These are phyloP conservation scores for Trichoderma gamsii DNA, from an alignment of 495 filamentous ascomycete species.

Conservation along the genomic window DNA sequence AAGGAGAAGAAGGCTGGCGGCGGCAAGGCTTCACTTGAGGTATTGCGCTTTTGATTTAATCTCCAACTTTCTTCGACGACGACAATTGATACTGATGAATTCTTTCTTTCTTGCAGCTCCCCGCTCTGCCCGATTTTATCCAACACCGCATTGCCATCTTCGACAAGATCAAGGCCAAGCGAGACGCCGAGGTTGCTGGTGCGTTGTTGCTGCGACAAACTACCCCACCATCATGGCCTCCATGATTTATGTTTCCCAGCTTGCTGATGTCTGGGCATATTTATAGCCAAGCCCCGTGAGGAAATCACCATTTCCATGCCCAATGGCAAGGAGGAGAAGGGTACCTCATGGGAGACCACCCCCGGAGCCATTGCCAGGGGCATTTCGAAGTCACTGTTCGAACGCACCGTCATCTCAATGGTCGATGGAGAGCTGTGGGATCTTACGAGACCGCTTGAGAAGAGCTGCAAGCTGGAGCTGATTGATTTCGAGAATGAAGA, in stretches of 20 bases:
- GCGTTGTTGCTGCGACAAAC: background rate
- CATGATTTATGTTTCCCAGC: background rate
- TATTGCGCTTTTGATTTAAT: constrained; percentile 20
- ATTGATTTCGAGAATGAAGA: constrained; percentile 79
- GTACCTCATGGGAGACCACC: constrained; percentile 67
- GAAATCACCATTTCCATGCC: constrained; percentile 61
- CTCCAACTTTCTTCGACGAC: background rate
- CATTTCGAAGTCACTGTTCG: constrained; percentile 63
- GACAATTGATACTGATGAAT: background rate
- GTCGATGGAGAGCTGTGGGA: constrained; percentile 87
- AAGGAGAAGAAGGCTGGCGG: constrained; percentile 28
- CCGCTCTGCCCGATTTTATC: constrained; percentile 71
- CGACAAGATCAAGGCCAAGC: constrained; percentile 76
- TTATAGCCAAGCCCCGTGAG: constrained; percentile 49
- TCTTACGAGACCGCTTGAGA: constrained; percentile 80
- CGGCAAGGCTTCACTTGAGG: constrained; percentile 29
- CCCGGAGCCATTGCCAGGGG: constrained; percentile 58
- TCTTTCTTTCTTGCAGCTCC: constrained; percentile 43
- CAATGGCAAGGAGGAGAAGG: constrained; percentile 54
- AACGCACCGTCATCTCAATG: constrained; percentile 74
- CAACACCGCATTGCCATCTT: constrained; percentile 79
- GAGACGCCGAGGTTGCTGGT: constrained; percentile 61
- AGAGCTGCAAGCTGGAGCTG: constrained; percentile 68
- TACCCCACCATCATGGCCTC: background rate
- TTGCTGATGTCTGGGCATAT: background rate